phyloP scores from a whole-genome alignment of 1,139 yeast species.

The Pichia sp. region DNA sequence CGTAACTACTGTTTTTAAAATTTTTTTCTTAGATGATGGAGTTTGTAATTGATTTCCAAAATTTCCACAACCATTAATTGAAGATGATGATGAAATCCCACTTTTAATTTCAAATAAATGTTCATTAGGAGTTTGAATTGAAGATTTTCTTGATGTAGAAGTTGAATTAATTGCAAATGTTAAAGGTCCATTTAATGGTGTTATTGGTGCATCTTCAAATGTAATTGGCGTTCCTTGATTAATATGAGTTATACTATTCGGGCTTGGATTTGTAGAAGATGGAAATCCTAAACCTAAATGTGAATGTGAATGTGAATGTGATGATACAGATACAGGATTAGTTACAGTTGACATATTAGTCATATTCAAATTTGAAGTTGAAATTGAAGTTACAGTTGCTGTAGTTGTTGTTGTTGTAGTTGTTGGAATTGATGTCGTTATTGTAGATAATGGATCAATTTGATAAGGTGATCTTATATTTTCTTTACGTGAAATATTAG shows the following conservation, averaged over 20 bases:
- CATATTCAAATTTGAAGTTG: no score
- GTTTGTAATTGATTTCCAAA: not conserved
- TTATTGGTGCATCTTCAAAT: not conserved
- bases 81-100: slow-evolving; percentile 9
- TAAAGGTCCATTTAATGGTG: not conserved
- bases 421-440: not conserved
- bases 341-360: no score
- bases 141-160: slow-evolving; percentile 5
- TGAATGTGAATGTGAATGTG: not conserved
- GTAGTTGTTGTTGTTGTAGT: not conserved
- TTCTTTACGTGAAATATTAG: slow-evolving; percentile 11
- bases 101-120: slow-evolving; percentile 7
- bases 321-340: no score
- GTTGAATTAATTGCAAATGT: no score
- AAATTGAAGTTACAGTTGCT: not conserved
- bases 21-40: slow-evolving; percentile 21
- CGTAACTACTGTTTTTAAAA: slow-evolving; percentile 34
- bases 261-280: not conserved
- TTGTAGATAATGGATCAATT: slow-evolving; percentile 1
- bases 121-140: not conserved
- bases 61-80: not conserved
- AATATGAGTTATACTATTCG: not conserved
- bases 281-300: not conserved
- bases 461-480: slow-evolving; percentile 6
- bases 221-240: not conserved